A percentile compares a stretch with the other conserved stretches of the same genome.
Evolutionary conservation across 805 yeast genomes (phyloP).

Genomic region (Novakomyces olei): DNA sequence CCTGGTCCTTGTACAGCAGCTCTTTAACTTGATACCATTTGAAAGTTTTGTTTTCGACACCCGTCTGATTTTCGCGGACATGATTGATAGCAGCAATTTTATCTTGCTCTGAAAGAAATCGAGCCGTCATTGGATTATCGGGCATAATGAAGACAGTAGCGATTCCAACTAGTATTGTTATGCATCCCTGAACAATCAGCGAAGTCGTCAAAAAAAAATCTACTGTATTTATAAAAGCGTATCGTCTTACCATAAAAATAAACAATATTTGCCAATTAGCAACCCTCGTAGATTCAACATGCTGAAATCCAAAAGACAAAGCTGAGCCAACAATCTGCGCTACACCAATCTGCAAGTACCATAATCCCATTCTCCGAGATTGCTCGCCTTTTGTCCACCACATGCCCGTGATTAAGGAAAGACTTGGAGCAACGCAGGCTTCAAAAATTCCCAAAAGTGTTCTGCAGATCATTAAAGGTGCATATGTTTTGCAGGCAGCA

Average conservation of each 20-base stretch:
- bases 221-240: too few relatives aligned
- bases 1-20: slow-evolving; percentile 25
- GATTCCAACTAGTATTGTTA: slow-evolving; percentile 28
- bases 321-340: slow-evolving; percentile 30
- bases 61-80: slow-evolving; percentile 39
- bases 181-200: slow-evolving; percentile 32
- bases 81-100: slow-evolving; percentile 28
- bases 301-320: slow-evolving; percentile 35
- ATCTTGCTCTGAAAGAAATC: slow-evolving; percentile 22
- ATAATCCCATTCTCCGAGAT: slow-evolving; percentile 25
- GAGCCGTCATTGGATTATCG: slow-evolving; percentile 25
- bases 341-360: slow-evolving; percentile 22
- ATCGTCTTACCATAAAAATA: too few relatives aligned
- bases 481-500: slow-evolving; percentile 17
- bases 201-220: too few relatives aligned
- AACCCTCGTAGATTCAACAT: slow-evolving; percentile 11
- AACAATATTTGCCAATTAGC: slow-evolving; percentile 30
- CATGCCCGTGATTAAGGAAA: slow-evolving; percentile 36
- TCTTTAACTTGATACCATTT: slow-evolving; percentile 33
- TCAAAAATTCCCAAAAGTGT: slow-evolving; percentile 30
- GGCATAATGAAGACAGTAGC: slow-evolving; percentile 28
- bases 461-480: slow-evolving; percentile 16
- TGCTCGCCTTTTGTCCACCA: slow-evolving; percentile 25
- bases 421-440: slow-evolving; percentile 30
- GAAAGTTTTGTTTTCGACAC: slow-evolving; percentile 33